phyloP scores from a whole-genome alignment of 352 stramenopile species.

The Phytophthora litchii region DNA sequence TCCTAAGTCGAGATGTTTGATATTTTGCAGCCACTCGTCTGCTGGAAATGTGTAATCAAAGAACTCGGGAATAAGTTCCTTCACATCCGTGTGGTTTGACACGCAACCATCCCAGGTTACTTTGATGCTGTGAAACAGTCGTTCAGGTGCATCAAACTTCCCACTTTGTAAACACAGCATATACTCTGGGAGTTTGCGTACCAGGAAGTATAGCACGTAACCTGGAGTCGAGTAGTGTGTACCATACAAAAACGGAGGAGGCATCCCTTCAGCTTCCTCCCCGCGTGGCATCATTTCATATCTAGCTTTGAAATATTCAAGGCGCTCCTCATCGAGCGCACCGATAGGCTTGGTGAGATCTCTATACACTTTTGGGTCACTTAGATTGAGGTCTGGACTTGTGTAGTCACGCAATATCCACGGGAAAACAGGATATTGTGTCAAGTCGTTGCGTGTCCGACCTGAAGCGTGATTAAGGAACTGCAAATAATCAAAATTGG shows the following conservation, averaged over 20 bases:
- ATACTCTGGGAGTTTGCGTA: slow-evolving; percentile 96
- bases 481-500: slow-evolving; percentile 94
- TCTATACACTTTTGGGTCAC: slow-evolving; percentile 78
- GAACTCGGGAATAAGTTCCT: slow-evolving; percentile 99
- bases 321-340: slow-evolving; percentile 88
- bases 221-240: slow-evolving; percentile 93
- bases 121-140: slow-evolving; percentile 95
- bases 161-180: slow-evolving; percentile 96
- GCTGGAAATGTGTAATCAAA: slow-evolving; percentile 88
- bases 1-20: slow-evolving; percentile 96
- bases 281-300: slow-evolving; percentile 90
- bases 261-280: slow-evolving; percentile 76
- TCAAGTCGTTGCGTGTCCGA: slow-evolving; percentile 86
- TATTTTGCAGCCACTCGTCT: slow-evolving; percentile 95
- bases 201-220: slow-evolving; percentile 98
- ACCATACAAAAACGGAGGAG: slow-evolving; percentile 97
- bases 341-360: slow-evolving; percentile 95
- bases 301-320: slow-evolving; percentile 88
- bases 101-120: slow-evolving; percentile 91
- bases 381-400: slow-evolving; percentile 78
- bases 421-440: slow-evolving; percentile 96
- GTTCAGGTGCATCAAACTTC: slow-evolving; percentile 98
- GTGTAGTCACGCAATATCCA: slow-evolving; percentile 95
- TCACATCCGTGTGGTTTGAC: slow-evolving; percentile 94
- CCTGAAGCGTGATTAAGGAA: slow-evolving; percentile 88